These are phyloP conservation scores for Seiridium cupressi DNA, from an alignment of 2,329 filamentous ascomycete species.

Conservation along the genomic window DNA sequence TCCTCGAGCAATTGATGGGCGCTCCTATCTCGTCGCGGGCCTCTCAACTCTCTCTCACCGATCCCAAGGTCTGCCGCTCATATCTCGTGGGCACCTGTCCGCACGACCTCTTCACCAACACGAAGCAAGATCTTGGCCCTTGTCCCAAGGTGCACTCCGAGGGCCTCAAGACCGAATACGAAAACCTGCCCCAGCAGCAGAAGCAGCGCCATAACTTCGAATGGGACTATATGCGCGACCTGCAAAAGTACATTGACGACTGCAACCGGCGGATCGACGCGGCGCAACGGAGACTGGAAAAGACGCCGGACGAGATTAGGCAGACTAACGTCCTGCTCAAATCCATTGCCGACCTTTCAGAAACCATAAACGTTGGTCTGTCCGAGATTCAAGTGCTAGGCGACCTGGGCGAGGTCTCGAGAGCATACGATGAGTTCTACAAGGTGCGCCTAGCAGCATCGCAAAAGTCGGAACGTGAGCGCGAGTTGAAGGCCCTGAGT, in stretches of 20 bases:
- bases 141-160: conserved; percentile 90
- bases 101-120: conserved; percentile 99
- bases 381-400: conserved; percentile 84
- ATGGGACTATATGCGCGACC: conserved; percentile 93
- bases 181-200: conserved; percentile 67
- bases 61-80: conserved; percentile 91
- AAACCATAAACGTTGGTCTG: conserved; percentile 77
- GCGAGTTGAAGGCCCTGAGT: conserved; percentile 83
- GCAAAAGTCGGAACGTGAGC: conserved; percentile 79
- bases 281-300: conserved; percentile 87
- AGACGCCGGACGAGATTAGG: conserved; percentile 95
- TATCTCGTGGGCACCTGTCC: conserved; percentile 93
- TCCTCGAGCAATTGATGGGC: conserved; percentile 95
- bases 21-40: conserved; percentile 70
- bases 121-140: conserved; percentile 91
- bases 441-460: conserved; percentile 78
- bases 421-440: conserved; percentile 85
- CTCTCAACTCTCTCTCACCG: conserved; percentile 81
- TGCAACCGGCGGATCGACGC: conserved; percentile 92
- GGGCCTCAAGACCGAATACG: conserved; percentile 84
- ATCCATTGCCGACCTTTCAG: conserved; percentile 76
- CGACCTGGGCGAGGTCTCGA: conserved; percentile 75
- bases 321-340: conserved; percentile 91
- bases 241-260: conserved; percentile 95
- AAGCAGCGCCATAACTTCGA: conserved; percentile 85